Evolutionary conservation across 352 stramenopile genomes (phyloP).

Genomic region (Saprolegnia parasitica): DNA sequence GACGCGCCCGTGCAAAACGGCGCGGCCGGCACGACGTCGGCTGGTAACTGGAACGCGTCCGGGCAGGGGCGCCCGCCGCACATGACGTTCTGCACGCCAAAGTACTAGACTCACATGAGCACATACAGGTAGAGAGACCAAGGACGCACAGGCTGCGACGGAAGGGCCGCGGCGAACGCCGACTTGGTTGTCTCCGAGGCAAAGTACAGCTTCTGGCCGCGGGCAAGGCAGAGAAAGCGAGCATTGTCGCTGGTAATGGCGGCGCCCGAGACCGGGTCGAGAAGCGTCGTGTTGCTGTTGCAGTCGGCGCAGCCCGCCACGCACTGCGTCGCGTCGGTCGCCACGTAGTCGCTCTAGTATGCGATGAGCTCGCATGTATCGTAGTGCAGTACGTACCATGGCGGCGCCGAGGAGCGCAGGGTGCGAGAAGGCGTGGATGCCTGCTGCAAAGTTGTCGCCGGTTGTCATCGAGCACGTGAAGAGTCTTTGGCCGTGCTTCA

Average conservation of each 20-base stretch:
- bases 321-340: constrained; percentile 39
- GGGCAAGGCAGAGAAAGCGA: constrained; percentile 62
- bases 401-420: constrained; percentile 68
- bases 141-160: constrained; percentile 43
- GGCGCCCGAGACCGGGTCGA: constrained; percentile 58
- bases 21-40: constrained; percentile 45
- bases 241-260: constrained; percentile 52
- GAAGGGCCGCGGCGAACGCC: constrained; percentile 56
- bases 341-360: constrained; percentile 38
- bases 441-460: constrained; percentile 40
- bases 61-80: constrained; percentile 51
- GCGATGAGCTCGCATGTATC: constrained; percentile 15
- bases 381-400: constrained; percentile 43
- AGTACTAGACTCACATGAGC: constrained; percentile 19
- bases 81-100: constrained; percentile 44
- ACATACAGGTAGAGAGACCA: not conserved
- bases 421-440: constrained; percentile 44
- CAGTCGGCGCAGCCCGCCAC: constrained; percentile 44
- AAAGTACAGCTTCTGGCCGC: constrained; percentile 85
- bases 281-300: constrained; percentile 35
- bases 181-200: constrained; percentile 59
- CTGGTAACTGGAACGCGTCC: constrained; percentile 56
- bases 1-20: constrained; percentile 33
- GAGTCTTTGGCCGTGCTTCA: constrained; percentile 57
- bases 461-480: constrained; percentile 70